A percentile compares a stretch with the other conserved stretches of the same genome.
These are phyloP conservation scores for Trichoderma koningii DNA, from an alignment of 2,329 filamentous ascomycete species.

Conservation along the genomic window DNA sequence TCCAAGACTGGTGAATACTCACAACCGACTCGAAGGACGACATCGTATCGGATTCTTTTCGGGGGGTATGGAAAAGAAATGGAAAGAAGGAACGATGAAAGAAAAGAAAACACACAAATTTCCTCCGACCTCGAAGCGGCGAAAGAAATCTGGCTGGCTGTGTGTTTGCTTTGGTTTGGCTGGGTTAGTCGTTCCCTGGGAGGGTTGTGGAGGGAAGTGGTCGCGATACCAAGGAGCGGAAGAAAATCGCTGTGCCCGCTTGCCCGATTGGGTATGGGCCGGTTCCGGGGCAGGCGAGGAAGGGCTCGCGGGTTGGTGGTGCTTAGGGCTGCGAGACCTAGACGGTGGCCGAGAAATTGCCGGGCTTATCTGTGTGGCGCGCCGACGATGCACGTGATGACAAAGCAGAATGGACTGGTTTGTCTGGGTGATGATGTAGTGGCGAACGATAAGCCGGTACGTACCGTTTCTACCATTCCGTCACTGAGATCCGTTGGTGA, in stretches of 20 bases:
- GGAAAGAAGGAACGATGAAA: slow-evolving; percentile 39
- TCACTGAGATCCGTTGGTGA: neutral
- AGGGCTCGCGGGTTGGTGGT: slow-evolving; percentile 36
- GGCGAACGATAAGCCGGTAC: neutral
- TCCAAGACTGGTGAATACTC: slow-evolving; percentile 47
- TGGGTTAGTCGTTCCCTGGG: slow-evolving; percentile 47
- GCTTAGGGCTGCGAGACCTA: slow-evolving; percentile 50
- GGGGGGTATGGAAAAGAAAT: slow-evolving; percentile 36
- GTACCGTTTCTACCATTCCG: neutral
- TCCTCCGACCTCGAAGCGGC: slow-evolving; percentile 43
- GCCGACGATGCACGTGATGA: neutral
- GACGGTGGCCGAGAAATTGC: slow-evolving; percentile 37
- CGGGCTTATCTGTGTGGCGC: slow-evolving; percentile 30
- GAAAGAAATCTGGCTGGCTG: slow-evolving; percentile 30
- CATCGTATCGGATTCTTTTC: slow-evolving; percentile 55
- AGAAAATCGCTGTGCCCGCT: slow-evolving; percentile 47
- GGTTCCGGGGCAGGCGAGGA: slow-evolving; percentile 41
- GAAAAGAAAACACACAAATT: slow-evolving; percentile 41
- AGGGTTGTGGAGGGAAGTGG: slow-evolving; percentile 42
- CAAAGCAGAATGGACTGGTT: no score
- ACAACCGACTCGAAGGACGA: slow-evolving; percentile 71
- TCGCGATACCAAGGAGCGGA: slow-evolving; percentile 45
- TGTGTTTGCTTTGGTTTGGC: slow-evolving; percentile 43
- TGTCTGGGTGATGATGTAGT: neutral
- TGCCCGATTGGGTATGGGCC: slow-evolving; percentile 39